phyloP scores from a whole-genome alignment of 2,329 filamentous ascomycete genomes.

The Colletotrichum sp. region DNA sequence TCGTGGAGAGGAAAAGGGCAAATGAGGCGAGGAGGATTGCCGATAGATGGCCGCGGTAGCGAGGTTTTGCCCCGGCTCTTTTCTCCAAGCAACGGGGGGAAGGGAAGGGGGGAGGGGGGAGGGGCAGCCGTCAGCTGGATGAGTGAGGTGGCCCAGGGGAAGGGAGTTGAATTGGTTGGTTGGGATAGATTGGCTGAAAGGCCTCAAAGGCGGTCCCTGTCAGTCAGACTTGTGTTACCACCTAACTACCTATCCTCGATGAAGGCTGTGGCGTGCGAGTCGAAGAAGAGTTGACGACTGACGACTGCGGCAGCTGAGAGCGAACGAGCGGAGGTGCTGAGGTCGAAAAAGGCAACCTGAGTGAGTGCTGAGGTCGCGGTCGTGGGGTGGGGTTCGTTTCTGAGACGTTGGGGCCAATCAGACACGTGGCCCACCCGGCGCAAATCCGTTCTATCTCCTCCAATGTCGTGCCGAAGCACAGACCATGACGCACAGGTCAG shows the following conservation, averaged over 20 bases:
- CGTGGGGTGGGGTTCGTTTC: background rate
- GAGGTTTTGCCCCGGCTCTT: background rate
- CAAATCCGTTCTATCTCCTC: constrained; percentile 13
- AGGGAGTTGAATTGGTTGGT: background rate
- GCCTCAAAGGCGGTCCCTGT: background rate
- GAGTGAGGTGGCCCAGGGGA: background rate
- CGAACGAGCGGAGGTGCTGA: background rate
- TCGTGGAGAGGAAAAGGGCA: background rate
- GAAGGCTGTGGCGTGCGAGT: background rate
- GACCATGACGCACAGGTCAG: background rate
- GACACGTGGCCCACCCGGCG: background rate
- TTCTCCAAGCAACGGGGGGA: background rate
- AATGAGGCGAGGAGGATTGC: background rate
- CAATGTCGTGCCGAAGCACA: background rate
- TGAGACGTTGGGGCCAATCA: background rate
- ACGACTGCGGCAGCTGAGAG: background rate
- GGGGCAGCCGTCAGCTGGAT: background rate
- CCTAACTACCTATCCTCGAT: background rate
- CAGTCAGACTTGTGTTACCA: background rate
- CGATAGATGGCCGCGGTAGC: background rate
- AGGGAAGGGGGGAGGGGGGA: background rate
- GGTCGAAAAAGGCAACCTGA: background rate
- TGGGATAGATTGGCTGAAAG: background rate
- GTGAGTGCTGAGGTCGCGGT: background rate
- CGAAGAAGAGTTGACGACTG: background rate